Conservation (phyloP, 805 yeast genomes). For the Yarrowia sp. region DNA sequence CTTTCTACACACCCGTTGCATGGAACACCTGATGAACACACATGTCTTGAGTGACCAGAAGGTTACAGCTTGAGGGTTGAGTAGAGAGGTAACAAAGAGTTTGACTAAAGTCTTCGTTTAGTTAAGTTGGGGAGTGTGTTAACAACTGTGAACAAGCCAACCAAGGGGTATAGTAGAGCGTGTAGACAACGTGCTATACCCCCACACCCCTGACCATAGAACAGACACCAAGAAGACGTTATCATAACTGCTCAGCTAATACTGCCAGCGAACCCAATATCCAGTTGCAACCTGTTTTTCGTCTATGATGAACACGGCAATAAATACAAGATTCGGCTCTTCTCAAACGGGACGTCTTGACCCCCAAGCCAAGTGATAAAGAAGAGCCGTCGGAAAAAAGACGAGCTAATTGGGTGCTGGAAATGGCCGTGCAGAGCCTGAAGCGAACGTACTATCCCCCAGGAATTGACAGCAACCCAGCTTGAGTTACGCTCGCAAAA, state of each 20-base stretch:
- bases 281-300: neutral
- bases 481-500: neutral
- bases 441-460: neutral
- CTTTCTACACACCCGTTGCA: conserved; percentile 15
- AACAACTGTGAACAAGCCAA: too few species aligned
- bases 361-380: too few species aligned
- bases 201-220: too few species aligned
- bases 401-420: neutral
- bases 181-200: too few species aligned
- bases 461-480: neutral
- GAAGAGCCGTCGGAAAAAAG: too few species aligned
- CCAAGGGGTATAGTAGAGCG: too few species aligned
- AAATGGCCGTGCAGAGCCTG: neutral
- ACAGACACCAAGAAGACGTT: too few species aligned
- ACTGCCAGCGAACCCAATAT: too few species aligned
- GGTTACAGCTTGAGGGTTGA: neutral
- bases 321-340: neutral
- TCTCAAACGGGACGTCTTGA: neutral
- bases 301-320: neutral
- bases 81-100: neutral
- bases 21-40: conserved; percentile 10
- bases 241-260: too few species aligned
- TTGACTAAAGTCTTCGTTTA: neutral
- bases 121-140: too few species aligned
- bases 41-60: neutral